A percentile compares a stretch with the other conserved stretches of the same genome.
Evolutionary conservation across 75 land plant species (phyloP).

Genomic region (Cupressus sempervirens): DNA sequence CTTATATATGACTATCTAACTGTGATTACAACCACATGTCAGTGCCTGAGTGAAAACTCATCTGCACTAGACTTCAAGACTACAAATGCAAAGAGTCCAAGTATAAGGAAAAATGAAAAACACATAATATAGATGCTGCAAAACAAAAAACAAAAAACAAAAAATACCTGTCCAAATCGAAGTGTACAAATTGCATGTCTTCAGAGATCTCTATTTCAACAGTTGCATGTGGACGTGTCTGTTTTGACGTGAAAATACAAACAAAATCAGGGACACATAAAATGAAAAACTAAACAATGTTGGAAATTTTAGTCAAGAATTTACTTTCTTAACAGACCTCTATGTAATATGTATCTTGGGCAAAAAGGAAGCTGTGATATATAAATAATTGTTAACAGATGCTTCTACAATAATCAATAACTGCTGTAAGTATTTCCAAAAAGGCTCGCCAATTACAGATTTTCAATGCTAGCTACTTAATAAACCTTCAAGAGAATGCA

Average conservation of each 20-base stretch:
- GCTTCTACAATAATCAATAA: background rate
- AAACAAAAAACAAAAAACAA: background rate
- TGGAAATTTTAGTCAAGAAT: background rate
- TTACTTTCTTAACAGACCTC: background rate
- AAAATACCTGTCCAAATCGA: slow-evolving; percentile 88
- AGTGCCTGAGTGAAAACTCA: background rate
- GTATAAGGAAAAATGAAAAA: background rate
- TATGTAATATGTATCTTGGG: background rate
- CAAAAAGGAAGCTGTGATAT: background rate
- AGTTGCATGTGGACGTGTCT: slow-evolving; percentile 99
- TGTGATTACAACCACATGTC: background rate
- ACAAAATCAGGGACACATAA: background rate
- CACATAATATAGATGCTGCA: background rate
- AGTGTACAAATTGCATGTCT: slow-evolving; percentile 98
- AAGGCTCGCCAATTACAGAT: too few species aligned
- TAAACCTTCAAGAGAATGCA: too few species aligned
- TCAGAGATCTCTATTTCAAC: slow-evolving; percentile 98
- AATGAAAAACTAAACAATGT: background rate
- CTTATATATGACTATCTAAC: background rate
- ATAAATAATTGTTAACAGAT: background rate
- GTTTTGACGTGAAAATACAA: slow-evolving; percentile 7
- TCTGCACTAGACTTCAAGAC: background rate
- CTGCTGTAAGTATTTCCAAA: too few species aligned
- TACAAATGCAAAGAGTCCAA: background rate
- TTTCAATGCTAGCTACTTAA: too few species aligned